Percentiles rank a stretch among this genome's conserved stretches.
phyloP scores from a whole-genome alignment of 2,329 filamentous ascomycete genomes.

The Calycina herbarum region DNA sequence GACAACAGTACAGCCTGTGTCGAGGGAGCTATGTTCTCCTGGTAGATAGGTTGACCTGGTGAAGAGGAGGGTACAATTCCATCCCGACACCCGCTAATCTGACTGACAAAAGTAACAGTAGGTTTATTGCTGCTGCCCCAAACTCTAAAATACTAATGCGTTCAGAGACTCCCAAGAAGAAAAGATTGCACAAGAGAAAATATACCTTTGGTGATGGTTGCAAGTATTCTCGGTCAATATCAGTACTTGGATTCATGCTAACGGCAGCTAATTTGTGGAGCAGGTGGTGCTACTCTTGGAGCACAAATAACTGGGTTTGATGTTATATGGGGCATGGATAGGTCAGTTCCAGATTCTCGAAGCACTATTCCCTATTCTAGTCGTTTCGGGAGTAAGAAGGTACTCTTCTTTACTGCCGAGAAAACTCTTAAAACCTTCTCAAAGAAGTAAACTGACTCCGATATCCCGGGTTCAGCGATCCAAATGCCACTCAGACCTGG shows the following conservation, averaged over 20 bases:
- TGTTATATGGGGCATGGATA: background rate
- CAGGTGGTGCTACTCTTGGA: background rate
- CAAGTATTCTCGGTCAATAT: background rate
- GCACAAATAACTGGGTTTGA: background rate
- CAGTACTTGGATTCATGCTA: background rate
- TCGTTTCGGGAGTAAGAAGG: too few species aligned
- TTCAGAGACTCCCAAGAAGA: background rate
- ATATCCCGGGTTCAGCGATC: background rate
- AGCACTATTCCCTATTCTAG: too few species aligned
- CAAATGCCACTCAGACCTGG: background rate
- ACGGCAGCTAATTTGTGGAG: slow-evolving; percentile 7
- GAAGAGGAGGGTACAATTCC: background rate
- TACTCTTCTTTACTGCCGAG: too few species aligned
- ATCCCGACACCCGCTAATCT: background rate
- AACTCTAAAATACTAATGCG: background rate
- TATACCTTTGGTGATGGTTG: background rate
- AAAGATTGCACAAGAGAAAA: background rate
- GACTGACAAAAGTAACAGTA: background rate
- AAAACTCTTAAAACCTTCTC: too few species aligned
- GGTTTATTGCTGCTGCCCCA: background rate
- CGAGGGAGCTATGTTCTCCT: background rate
- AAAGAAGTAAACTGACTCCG: too few species aligned
- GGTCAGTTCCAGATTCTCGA: too few species aligned
- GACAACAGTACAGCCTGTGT: background rate
- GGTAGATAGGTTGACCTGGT: background rate